Conservation (phyloP, 805 yeast species). For the Metschnikowia colocasiae region DNA sequence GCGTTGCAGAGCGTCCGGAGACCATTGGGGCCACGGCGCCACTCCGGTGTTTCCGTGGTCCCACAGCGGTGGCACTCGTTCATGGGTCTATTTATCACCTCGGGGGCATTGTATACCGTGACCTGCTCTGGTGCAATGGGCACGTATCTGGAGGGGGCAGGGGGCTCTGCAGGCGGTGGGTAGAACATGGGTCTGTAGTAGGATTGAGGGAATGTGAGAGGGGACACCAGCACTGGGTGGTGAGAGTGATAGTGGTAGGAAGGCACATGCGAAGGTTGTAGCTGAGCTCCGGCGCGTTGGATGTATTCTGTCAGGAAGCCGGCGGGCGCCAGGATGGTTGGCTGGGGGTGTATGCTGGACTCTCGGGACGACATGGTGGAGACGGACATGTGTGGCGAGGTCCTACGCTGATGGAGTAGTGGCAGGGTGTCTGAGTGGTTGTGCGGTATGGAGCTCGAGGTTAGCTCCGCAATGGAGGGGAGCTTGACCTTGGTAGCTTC, state of each 20-base stretch:
- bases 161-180: background rate
- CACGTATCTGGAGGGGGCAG: background rate
- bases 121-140: slow-evolving; percentile 2
- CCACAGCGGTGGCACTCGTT: slow-evolving; percentile 45
- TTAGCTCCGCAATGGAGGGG: slow-evolving; percentile 20
- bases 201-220: slow-evolving; percentile 4
- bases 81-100: slow-evolving; percentile 20
- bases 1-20: slow-evolving; percentile 45
- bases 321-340: background rate
- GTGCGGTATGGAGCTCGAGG: slow-evolving; percentile 5
- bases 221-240: slow-evolving; percentile 3
- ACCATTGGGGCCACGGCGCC: slow-evolving; percentile 45
- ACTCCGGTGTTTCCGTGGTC: slow-evolving; percentile 44
- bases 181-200: slow-evolving; percentile 7
- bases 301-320: background rate
- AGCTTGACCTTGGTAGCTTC: slow-evolving; percentile 13
- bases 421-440: slow-evolving; percentile 6
- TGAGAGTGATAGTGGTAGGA: slow-evolving; percentile 8
- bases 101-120: slow-evolving; percentile 12
- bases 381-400: background rate
- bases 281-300: background rate
- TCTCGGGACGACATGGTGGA: background rate
- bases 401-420: slow-evolving; percentile 3
- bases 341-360: background rate
- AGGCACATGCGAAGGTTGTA: background rate